Evolutionary conservation across 73 alveolate species (phyloP).

Genomic region (Paramecium sexaurelia): DNA sequence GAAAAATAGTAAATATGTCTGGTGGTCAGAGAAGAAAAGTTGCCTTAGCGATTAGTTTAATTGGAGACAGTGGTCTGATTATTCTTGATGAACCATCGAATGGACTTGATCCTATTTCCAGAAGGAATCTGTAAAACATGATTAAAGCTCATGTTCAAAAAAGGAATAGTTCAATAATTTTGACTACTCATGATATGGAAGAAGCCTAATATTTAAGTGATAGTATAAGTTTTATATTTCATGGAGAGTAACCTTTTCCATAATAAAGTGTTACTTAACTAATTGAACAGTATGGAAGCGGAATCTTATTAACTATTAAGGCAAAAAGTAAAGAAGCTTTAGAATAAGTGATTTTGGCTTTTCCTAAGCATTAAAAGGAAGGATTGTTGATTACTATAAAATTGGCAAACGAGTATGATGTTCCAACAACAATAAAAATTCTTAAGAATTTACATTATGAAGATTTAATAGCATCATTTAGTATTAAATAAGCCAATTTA

Average conservation of each 20-base stretch:
- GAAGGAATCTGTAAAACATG: conserved; percentile 85
- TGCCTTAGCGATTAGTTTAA: conserved; percentile 80
- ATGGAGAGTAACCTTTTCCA: conserved; percentile 57
- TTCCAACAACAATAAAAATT: not conserved
- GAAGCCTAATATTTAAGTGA: conserved; percentile 92
- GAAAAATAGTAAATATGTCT: conserved; percentile 64
- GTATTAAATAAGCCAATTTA: not conserved
- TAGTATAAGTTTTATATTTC: conserved; percentile 82
- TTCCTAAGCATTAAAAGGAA: not conserved
- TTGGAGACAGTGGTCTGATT: conserved; percentile 75
- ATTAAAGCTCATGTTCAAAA: conserved; percentile 68
- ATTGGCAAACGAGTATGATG: conserved; percentile 2
- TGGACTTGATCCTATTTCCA: conserved; percentile 85
- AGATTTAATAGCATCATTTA: not conserved
- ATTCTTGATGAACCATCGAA: conserved; percentile 86
- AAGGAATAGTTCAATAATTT: conserved; percentile 61
- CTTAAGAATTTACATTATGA: not conserved
- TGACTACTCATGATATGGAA: conserved; percentile 93
- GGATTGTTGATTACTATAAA: not conserved
- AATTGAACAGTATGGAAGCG: conserved; percentile 28
- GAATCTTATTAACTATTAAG: not conserved
- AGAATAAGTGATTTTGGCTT: not conserved
- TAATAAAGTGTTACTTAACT: not conserved
- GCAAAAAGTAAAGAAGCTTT: not conserved
- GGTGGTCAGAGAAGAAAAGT: conserved; percentile 87